Conservation (phyloP, 345 rosid genomes). For the Lepidium aucheri region DNA sequence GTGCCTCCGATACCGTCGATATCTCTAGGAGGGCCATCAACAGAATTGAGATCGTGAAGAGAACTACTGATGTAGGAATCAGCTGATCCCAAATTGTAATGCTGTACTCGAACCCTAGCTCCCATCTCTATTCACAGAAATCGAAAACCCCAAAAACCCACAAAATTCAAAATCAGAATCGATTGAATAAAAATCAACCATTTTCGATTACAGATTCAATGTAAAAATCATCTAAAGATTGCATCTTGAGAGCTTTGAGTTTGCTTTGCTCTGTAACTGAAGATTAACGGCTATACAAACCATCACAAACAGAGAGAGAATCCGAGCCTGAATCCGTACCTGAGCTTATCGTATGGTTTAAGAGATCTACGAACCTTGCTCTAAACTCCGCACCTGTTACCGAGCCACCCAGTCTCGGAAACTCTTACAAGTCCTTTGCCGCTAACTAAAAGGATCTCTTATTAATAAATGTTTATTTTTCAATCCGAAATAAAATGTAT, state of each 20-base stretch:
- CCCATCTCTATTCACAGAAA: conserved; percentile 40
- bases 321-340: conserved; percentile 53
- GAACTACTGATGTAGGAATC: conserved; percentile 56
- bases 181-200: not conserved
- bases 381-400: conserved; percentile 24
- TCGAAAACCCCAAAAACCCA: not conserved
- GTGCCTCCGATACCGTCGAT: conserved; percentile 31
- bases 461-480: too few relatives aligned
- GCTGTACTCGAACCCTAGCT: conserved; percentile 68
- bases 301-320: not conserved
- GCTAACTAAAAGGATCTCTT: not conserved
- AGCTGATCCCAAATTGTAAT: conserved; percentile 59
- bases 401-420: conserved; percentile 15
- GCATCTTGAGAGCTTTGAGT: not conserved
- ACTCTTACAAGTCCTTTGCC: not conserved
- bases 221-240: not conserved
- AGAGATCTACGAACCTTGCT: conserved; percentile 43
- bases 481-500: too few relatives aligned
- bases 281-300: conserved; percentile 33
- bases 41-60: conserved; percentile 81
- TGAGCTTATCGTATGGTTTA: conserved; percentile 23
- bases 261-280: not conserved
- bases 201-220: not conserved
- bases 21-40: conserved; percentile 42
- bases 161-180: not conserved